Percentiles rank a stretch among this genome's conserved stretches.
Conservation (phyloP, 495 filamentous ascomycete species). For the Xylaria telfairii region DNA sequence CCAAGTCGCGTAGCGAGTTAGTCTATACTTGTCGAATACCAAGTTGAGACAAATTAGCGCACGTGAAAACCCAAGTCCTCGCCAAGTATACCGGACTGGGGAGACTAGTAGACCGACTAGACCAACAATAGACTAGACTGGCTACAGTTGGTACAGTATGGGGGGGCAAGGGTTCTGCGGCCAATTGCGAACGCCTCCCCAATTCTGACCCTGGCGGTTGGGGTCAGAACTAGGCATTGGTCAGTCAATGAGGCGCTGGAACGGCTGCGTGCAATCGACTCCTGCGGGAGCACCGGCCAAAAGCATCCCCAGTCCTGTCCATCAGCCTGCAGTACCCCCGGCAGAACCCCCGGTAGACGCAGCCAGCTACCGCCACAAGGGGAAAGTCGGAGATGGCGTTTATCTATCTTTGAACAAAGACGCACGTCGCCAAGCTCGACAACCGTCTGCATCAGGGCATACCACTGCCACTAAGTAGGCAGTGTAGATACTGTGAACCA, state of each 20-base stretch:
- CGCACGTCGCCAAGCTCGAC: slow-evolving; percentile 5
- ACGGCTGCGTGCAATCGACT: slow-evolving; percentile 17
- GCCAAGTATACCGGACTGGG: background rate
- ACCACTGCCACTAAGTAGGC: no score
- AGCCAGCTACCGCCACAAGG: slow-evolving; percentile 9
- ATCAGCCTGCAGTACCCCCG: background rate
- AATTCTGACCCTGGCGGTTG: background rate
- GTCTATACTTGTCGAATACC: slow-evolving; percentile 11
- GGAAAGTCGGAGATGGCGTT: slow-evolving; percentile 11
- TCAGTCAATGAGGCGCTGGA: slow-evolving; percentile 9
- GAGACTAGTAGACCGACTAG: no score
- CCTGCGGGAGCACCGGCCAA: slow-evolving; percentile 14
- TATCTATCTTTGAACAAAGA: slow-evolving; percentile 15
- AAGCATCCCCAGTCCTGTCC: slow-evolving; percentile 14
- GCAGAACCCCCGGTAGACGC: background rate
- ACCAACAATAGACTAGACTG: no score
- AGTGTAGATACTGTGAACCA: no score
- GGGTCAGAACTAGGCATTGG: background rate
- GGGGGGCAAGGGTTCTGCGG: slow-evolving; percentile 5
- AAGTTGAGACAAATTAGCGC: background rate
- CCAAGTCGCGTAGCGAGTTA: background rate
- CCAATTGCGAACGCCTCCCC: slow-evolving; percentile 21
- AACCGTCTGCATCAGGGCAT: background rate
- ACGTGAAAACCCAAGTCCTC: background rate
- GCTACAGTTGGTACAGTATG: no score